Base-by-base conservation (phyloP, 2,329 filamentous ascomycete genomes). In the Fusarium multiceps region DNA sequence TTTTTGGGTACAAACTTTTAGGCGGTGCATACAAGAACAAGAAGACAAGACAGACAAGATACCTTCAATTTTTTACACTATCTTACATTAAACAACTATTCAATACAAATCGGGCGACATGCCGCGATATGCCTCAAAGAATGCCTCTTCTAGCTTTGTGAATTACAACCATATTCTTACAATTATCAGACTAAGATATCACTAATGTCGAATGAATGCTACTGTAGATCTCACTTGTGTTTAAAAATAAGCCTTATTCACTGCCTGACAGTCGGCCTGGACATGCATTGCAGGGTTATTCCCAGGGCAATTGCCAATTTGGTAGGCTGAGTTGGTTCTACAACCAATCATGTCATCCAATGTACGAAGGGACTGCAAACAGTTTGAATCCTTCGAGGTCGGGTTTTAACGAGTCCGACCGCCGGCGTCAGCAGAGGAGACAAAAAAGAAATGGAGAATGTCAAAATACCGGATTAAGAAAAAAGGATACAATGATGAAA, bases 191-290 rank as follows among this genome's bases (percentile, higher is more conserved):
- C 32, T 51, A 27, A 27, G 32, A 27, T 27, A 37, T 37, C 34
- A 37, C 48, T 7, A 49, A 37, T 37, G 34, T 37, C 34, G 47
- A 21, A 51, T 18, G 18, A 28, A 13, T 41, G 4, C 25, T 27
- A 47, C 18, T 16, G 32, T 42, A 41, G 23, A 53, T 42, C 34
- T 53, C 14, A 42, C 49, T 28, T 40, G 32, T 21, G 47, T 40
- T 61, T 61, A 46, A 34, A 37, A 59, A 50, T 62, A 50, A 47
- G 61, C 66, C 66, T 51, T 58, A 20, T 30, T 51, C 28, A 69
- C 57, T 45, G 63, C 72, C 72, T 67, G 50, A 20, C 40, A 23
- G 58, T 68, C 54, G 51, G 65, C 71, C 71, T 66, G 42, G 12
- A 34, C 20, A 20, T n/a, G 16, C 18, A 21, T 43, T 58, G 20